These are phyloP conservation scores for Lycium barbarum DNA, from an alignment of 257 asterid species.

Conservation along the genomic window DNA sequence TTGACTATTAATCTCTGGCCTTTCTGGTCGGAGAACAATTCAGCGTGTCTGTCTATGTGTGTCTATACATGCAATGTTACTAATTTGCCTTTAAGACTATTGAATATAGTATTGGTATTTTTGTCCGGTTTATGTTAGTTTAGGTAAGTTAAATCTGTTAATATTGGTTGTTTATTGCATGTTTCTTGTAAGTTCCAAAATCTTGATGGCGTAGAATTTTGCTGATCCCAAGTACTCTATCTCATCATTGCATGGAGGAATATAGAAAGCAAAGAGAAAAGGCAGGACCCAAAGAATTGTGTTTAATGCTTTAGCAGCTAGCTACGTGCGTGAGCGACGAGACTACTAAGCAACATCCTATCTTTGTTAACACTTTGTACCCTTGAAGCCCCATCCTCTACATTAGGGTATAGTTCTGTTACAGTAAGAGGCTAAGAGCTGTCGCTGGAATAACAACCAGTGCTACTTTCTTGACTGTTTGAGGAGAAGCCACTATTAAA, in stretches of 20 bases:
- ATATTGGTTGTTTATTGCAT: background rate
- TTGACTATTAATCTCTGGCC: background rate
- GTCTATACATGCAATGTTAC: background rate
- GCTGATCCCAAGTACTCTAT: background rate
- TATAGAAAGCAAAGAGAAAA: background rate
- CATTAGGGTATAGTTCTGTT: background rate
- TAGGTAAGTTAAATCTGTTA: slow-evolving; percentile 11
- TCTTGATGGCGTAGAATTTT: background rate
- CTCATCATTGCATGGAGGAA: background rate
- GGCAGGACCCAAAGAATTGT: background rate
- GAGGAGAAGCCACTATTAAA: background rate
- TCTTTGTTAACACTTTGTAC: background rate
- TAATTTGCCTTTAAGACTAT: background rate
- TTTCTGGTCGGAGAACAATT: background rate
- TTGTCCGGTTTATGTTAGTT: background rate
- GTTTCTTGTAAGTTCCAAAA: background rate
- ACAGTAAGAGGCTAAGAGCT: background rate
- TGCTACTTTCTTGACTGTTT: background rate
- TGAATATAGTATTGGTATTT: background rate
- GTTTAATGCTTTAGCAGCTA: background rate
- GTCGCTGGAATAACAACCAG: background rate
- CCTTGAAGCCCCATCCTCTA: background rate
- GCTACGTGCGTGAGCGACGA: background rate
- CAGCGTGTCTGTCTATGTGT: background rate
- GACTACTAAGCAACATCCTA: background rate